Evolutionary conservation across 2,329 filamentous ascomycete genomes (phyloP), one percentile per base, ranked within the genome.

Genomic region (Trichoderma sp.): DNA sequence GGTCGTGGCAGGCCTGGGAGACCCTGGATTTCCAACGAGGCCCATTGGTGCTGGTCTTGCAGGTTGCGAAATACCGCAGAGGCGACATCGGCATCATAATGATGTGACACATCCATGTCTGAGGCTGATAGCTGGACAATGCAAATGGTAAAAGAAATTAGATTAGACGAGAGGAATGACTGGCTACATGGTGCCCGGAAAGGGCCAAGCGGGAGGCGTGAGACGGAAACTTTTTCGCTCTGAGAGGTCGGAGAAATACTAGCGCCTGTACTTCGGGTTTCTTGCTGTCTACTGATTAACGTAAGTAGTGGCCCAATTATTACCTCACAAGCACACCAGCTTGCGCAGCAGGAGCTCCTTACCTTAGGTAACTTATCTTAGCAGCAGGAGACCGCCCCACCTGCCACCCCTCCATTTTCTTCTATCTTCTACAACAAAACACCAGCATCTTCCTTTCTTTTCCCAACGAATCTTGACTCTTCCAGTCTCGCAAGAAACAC

Each of bases 31-130:
- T 87, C 83, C 63, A 95, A 84, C 27, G 87, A 83, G 27, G 89
- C 90, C 94, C 94, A 97, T 81, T 92, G 89, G 83, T 96, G 94
- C 83, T 95, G 93, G 82, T 93, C 87, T 79, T 90, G 87, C 65
- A 97, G 89, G 82, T 95, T 95, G 82, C 92, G 89, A 71, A 91
- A 86, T 67, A 95, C 91, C 67, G 91, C 80, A 16, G 79, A 75
- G 14, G 83, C 80, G 74, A 86, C 79, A 75, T 76, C 69, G 69
- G 69, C 69, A 53, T 29, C 29, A 21, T 64, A 56, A 53, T 50
- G 69, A 53, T 56, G 69, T 65, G 69, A 64, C 60, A 35, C 69
- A 73, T 73, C 69, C 69, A 73, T 73, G 60, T 64, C 41, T 16
- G n/a, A 33, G 60, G 8, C 27, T 29, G 60, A 73, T 38, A 53